Conservation (phyloP, 768 basidiomycete species). For the Solioccasus polychromus region DNA sequence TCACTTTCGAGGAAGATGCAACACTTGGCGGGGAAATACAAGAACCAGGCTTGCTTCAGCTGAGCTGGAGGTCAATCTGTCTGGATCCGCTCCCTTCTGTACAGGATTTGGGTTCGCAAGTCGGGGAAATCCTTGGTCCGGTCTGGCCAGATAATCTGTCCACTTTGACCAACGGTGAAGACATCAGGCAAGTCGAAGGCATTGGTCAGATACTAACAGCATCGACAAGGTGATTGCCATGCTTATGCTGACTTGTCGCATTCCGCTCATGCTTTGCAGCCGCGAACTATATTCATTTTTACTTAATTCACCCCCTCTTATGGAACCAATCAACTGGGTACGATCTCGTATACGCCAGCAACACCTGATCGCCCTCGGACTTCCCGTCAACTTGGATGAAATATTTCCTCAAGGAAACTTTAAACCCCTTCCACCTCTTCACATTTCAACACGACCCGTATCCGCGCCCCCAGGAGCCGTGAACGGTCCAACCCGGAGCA, state of each 20-base stretch:
- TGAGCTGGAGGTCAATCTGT: slow-evolving; percentile 58
- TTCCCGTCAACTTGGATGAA: slow-evolving; percentile 95
- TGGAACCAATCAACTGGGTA: slow-evolving; percentile 90
- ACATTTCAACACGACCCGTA: slow-evolving; percentile 79
- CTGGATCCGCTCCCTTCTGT: slow-evolving; percentile 64
- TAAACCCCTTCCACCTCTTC: slow-evolving; percentile 71
- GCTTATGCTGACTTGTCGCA: slow-evolving; percentile 19
- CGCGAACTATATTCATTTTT: slow-evolving; percentile 76
- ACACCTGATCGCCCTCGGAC: slow-evolving; percentile 86
- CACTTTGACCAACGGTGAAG: slow-evolving; percentile 60
- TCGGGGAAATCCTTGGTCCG: slow-evolving; percentile 63
- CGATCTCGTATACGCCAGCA: slow-evolving; percentile 88
- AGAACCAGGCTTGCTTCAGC: slow-evolving; percentile 40
- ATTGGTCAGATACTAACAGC: slow-evolving; percentile 74
- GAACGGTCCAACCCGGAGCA: slow-evolving; percentile 31
- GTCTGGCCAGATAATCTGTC: slow-evolving; percentile 59
- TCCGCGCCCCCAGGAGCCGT: slow-evolving; percentile 73
- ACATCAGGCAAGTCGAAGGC: slow-evolving; percentile 77
- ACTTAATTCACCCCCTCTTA: slow-evolving; percentile 67
- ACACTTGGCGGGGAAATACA: slow-evolving; percentile 12
- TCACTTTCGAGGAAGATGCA: slow-evolving; percentile 36
- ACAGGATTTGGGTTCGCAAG: slow-evolving; percentile 53
- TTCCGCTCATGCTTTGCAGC: slow-evolving; percentile 40
- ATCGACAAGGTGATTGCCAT: slow-evolving; percentile 58
- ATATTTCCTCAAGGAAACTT: slow-evolving; percentile 67